Conservation (phyloP, 371 early-diverging fungal species). For the Nematocida sp. region DNA sequence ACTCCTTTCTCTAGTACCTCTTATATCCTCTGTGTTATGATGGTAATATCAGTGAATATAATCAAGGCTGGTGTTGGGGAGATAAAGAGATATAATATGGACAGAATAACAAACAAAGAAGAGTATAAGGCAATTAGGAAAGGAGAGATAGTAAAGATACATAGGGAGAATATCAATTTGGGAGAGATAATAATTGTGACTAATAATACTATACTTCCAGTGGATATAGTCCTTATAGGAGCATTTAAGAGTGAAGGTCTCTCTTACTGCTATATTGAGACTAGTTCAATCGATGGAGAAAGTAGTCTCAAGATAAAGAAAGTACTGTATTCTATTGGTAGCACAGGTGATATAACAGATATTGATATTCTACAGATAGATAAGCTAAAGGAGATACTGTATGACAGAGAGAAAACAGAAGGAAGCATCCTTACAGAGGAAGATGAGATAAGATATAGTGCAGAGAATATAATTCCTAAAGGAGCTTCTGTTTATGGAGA, state of each 20-base stretch:
- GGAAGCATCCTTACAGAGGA: constrained; percentile 34
- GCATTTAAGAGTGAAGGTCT: constrained; percentile 44
- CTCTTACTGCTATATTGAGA: constrained; percentile 74
- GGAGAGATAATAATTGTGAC: constrained; percentile 66
- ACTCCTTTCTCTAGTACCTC: constrained; percentile 63
- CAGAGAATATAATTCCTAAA: constrained; percentile 75
- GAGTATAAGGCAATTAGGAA: background rate
- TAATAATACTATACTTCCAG: constrained; percentile 67
- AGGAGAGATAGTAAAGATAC: background rate
- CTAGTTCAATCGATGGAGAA: constrained; percentile 88
- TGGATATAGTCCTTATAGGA: constrained; percentile 67
- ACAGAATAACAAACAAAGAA: constrained; percentile 62
- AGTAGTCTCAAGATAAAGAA: constrained; percentile 72
- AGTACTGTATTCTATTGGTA: background rate
- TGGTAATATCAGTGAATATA: constrained; percentile 74
- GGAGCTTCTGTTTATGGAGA: constrained; percentile 81
- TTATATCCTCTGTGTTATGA: constrained; percentile 68
- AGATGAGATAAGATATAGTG: constrained; percentile 64
- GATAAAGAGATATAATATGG: constrained; percentile 75
- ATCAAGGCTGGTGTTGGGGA: constrained; percentile 87
- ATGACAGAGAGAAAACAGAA: background rate
- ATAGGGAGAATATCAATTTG: constrained; percentile 63
- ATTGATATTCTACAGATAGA: constrained; percentile 28
- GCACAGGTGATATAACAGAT: constrained; percentile 9
- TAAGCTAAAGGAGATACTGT: background rate